Percentiles rank a stretch among this genome's conserved stretches.
Conservation (phyloP, 140 eudicot genomes). For the Anethum foeniculum region DNA sequence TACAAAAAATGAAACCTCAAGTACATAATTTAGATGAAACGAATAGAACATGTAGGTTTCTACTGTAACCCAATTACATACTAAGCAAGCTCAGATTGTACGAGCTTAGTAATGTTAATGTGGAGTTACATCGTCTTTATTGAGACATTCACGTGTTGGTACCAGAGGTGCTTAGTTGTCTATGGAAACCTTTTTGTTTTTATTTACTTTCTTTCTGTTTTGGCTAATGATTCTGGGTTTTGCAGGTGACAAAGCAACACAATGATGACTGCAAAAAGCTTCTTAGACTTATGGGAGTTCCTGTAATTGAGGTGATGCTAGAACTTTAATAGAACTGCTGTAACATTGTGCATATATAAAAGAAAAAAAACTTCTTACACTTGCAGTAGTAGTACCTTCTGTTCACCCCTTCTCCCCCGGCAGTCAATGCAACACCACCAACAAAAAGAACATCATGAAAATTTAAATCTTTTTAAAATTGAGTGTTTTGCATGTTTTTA, state of each 20-base stretch:
- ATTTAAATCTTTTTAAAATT: neutral
- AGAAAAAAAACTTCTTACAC: neutral
- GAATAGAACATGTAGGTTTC: neutral
- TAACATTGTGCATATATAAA: slow-evolving; percentile 7
- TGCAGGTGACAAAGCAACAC: slow-evolving; percentile 85
- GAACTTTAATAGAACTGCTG: neutral
- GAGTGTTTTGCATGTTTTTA: neutral
- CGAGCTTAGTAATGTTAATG: neutral
- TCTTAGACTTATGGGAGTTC: slow-evolving; percentile 93
- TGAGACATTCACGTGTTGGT: neutral
- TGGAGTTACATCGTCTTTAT: neutral
- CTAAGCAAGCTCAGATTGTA: neutral
- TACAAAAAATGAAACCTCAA: neutral
- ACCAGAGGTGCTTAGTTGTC: neutral
- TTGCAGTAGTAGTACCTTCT: neutral
- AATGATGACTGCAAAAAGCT: slow-evolving; percentile 94
- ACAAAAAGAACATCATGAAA: neutral
- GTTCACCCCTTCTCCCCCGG: neutral
- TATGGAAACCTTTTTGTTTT: neutral
- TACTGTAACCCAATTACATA: neutral
- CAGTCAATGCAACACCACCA: neutral
- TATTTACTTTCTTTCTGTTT: neutral
- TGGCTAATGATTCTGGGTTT: neutral
- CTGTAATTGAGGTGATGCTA: slow-evolving; percentile 75
- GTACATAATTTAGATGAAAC: neutral